Conservation (phyloP, 345 rosid species). For the Gossypium thurberi region DNA sequence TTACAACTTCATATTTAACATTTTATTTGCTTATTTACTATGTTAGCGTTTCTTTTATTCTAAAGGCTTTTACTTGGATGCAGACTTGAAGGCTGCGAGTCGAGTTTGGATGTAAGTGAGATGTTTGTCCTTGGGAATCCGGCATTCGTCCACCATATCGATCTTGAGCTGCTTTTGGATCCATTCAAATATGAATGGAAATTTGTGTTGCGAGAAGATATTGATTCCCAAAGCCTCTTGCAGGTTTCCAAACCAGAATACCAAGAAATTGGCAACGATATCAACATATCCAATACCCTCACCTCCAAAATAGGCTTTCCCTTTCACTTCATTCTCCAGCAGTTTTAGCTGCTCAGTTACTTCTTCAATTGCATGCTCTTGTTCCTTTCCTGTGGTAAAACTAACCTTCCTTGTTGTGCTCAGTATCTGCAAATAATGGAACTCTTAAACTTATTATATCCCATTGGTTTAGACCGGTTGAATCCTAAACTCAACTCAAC, state of each 20-base stretch:
- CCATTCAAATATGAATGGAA: slow-evolving; percentile 19
- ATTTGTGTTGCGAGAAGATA: slow-evolving; percentile 1
- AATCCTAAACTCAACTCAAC: no score
- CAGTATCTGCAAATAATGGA: slow-evolving; percentile 4
- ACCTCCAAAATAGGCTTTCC: slow-evolving; percentile 20
- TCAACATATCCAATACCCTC: slow-evolving; percentile 19
- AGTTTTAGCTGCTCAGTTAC: slow-evolving; percentile 10
- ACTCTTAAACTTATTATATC: no score
- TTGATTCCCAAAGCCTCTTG: slow-evolving; percentile 11
- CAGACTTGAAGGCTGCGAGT: not conserved
- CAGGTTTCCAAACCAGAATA: not conserved
- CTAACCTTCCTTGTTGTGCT: not conserved
- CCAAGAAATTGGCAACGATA: slow-evolving; percentile 3
- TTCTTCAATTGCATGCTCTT: slow-evolving; percentile 17
- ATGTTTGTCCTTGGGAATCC: slow-evolving; percentile 16
- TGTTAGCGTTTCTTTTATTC: not conserved
- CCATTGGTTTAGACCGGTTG: no score
- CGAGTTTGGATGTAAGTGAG: not conserved
- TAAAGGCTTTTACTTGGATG: not conserved
- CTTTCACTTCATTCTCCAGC: slow-evolving; percentile 19
- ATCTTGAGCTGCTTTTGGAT: slow-evolving; percentile 8
- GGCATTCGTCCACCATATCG: slow-evolving; percentile 14
- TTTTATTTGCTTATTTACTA: no score
- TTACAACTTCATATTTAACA: no score
- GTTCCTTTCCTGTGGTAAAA: not conserved